Percentiles rank a stretch among this genome's conserved stretches.
Evolutionary conservation across 352 stramenopile species (phyloP).

Genomic region (Pilasporangium apinafurcum): DNA sequence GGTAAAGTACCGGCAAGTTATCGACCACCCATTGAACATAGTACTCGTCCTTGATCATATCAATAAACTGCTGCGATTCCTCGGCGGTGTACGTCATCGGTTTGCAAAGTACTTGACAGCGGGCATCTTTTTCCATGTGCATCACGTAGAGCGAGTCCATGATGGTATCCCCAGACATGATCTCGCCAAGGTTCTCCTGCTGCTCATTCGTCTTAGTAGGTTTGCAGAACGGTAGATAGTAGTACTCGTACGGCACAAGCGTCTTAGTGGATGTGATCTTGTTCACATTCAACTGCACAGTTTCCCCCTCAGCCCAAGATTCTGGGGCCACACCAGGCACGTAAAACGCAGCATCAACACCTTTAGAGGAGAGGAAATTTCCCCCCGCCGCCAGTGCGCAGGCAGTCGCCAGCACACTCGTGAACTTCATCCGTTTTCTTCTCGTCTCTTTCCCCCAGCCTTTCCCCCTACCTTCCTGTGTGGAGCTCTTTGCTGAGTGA

Average conservation of each 20-base stretch:
- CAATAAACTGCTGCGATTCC: slow-evolving; percentile 79
- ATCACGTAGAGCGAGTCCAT: slow-evolving; percentile 89
- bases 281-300: slow-evolving; percentile 94
- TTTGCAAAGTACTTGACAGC: slow-evolving; percentile 88
- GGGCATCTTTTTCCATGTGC: slow-evolving; percentile 86
- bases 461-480: too few relatives aligned
- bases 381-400: slow-evolving; percentile 14
- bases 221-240: slow-evolving; percentile 95
- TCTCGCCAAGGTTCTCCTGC: slow-evolving; percentile 90
- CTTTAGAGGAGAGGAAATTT: slow-evolving; percentile 5
- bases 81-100: slow-evolving; percentile 76
- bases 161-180: slow-evolving; percentile 89
- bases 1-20: slow-evolving; percentile 88
- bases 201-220: slow-evolving; percentile 75
- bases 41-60: slow-evolving; percentile 94
- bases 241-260: slow-evolving; percentile 98
- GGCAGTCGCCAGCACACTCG: slow-evolving; percentile 20
- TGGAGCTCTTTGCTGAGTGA: too few relatives aligned
- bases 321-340: slow-evolving; percentile 81
- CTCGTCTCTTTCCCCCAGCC: too few relatives aligned
- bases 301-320: slow-evolving; percentile 76
- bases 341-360: slow-evolving; percentile 64
- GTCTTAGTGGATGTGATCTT: slow-evolving; percentile 98
- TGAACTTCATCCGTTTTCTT: slow-evolving; percentile 16
- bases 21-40: slow-evolving; percentile 93